Evolutionary conservation across 2,329 filamentous ascomycete species (phyloP), one percentile per base, ranked within the genome.

Genomic region (Trichoderma sp.): DNA sequence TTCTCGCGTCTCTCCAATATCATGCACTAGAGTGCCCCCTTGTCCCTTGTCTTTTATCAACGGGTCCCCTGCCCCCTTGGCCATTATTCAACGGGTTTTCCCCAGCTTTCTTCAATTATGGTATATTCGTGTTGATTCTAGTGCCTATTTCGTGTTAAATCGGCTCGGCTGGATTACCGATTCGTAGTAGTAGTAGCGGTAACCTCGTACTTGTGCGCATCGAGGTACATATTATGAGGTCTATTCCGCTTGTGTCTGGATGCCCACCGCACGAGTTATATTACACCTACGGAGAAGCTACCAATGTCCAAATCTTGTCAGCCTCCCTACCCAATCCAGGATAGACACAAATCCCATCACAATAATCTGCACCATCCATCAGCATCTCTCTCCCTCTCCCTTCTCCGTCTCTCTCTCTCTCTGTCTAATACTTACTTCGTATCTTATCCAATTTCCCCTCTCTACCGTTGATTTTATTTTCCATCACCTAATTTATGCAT

Each of bases 1-100:
- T 61, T 61, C 58, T 61, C 42, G 58, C 57, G 25, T 42, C 17
- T 32, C 56, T 39, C 39, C 58, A 61, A 61, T 61, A 61, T 61
- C 42, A 61, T 50, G 58, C 58, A 61, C 27, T 34, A 32, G 34
- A 34, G 34, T 57, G 54, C 7, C 5, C 2, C 39, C 27, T 34
- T 34, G 9, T 5, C 27, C 57, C 12, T 19, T 15, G 27, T 12
- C 25, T 19, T n/a, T n/a, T 59, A 35, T 27, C 35, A 59, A 59
- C 8, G 39, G 37, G 42, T 22, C 42, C 5, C 10, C 19, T 13
- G 0, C 19, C 42, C 42, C 42, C 42, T 22, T n/a, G 42, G 10
- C 19, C 8, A 22, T 7, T 48, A 10, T 48, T 22, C 19, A 48
- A 48, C 42, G 42, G 42, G n/a, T 12, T 45, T 48, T 48, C 42